Conservation (phyloP, 2,329 filamentous ascomycete species). For the Alternaria incomplexa region DNA sequence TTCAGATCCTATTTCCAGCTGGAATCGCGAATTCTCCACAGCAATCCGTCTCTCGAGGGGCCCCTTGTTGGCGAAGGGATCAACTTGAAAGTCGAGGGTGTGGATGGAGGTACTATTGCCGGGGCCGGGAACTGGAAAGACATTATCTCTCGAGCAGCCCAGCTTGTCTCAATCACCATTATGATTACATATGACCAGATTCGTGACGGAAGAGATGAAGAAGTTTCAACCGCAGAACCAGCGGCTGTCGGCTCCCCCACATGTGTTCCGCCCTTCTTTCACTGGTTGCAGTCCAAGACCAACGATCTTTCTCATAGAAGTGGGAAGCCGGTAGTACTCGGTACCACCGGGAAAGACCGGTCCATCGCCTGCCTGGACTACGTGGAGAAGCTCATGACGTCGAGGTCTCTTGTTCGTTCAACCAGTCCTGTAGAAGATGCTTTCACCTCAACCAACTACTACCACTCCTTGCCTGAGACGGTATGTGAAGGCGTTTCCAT, state of each 20-base stretch:
- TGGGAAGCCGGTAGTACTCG: background rate
- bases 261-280: slow-evolving; percentile 34
- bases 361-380: slow-evolving; percentile 25
- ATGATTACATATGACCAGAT: slow-evolving; percentile 5
- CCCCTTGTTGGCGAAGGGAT: background rate
- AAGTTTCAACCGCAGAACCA: background rate
- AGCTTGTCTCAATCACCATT: slow-evolving; percentile 32
- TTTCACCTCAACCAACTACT: slow-evolving; percentile 36
- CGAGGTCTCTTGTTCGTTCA: slow-evolving; percentile 13
- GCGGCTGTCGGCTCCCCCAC: background rate
- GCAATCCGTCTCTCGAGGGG: slow-evolving; percentile 8
- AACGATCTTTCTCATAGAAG: background rate
- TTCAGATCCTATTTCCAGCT: slow-evolving; percentile 41
- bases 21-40: slow-evolving; percentile 33
- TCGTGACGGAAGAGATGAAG: background rate
- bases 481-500: slow-evolving; percentile 8
- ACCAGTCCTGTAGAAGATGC: slow-evolving; percentile 22
- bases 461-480: slow-evolving; percentile 27
- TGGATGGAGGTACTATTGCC: slow-evolving; percentile 9
- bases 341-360: background rate
- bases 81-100: slow-evolving; percentile 10
- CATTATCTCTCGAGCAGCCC: slow-evolving; percentile 19
- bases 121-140: slow-evolving; percentile 28
- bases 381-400: slow-evolving; percentile 33
- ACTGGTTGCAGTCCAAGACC: slow-evolving; percentile 25